These are phyloP conservation scores for Aurantiochytrium sp. DNA, from an alignment of 108 stramenopile genomes.

Conservation along the genomic window DNA sequence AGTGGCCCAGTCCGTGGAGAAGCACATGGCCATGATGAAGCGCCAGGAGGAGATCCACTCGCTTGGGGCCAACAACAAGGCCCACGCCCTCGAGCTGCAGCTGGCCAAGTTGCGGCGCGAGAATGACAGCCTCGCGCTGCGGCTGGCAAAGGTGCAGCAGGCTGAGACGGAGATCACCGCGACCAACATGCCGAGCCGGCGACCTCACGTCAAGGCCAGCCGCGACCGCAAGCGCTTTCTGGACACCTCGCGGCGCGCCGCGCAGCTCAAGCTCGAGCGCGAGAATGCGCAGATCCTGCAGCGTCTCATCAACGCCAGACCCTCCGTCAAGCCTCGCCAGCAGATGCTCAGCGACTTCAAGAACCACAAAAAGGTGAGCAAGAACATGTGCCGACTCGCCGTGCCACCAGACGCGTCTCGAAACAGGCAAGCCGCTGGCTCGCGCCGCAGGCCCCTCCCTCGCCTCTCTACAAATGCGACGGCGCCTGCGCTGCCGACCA, in stretches of 20 bases:
- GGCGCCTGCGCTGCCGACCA: too few species aligned
- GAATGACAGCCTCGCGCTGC: neutral
- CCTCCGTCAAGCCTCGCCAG: neutral
- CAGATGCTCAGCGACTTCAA: neutral
- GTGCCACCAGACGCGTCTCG: neutral
- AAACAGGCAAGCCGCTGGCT: too few species aligned
- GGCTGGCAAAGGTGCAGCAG: constrained; percentile 1
- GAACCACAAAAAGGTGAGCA: neutral
- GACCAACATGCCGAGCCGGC: neutral
- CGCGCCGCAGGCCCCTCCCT: too few species aligned
- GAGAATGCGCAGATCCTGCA: neutral
- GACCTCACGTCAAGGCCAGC: neutral
- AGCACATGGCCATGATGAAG: neutral
- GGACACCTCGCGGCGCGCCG: neutral
- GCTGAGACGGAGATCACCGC: neutral
- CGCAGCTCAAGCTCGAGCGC: neutral
- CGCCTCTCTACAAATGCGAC: too few species aligned
- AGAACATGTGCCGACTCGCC: neutral
- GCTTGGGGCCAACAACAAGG: neutral
- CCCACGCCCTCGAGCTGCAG: neutral
- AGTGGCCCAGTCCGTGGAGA: neutral
- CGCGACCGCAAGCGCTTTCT: neutral
- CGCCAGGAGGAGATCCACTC: neutral
- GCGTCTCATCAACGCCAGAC: neutral
- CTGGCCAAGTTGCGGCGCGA: neutral